Base-by-base conservation (phyloP, 495 filamentous ascomycete species). In the Cercophora samala region DNA sequence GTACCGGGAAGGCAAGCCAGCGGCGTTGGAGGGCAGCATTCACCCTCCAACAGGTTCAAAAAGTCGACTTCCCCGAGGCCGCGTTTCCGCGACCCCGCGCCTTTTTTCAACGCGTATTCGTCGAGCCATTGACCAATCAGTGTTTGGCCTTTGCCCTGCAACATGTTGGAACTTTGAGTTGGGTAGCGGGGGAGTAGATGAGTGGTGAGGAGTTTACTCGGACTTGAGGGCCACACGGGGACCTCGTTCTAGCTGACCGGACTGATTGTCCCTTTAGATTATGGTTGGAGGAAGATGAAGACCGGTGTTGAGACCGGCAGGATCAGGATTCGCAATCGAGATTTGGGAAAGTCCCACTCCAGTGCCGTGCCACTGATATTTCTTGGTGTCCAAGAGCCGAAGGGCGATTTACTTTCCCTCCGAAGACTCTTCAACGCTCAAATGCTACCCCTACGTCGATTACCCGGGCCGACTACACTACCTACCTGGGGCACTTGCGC, bases 71-170 rank as follows among this genome's bases (percentile, higher is more conserved):
- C 52, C 19, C 11, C n/a, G n/a, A 56, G 13, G n/a, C 53, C 22
- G n/a, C 22, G 53, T 56, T 13, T 23, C 18, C 53, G 53, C 22
- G 22, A 56, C 53, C 53, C 53, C 53, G 53, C 53, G 53, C 22
- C 53, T 15, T 23, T 56, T 23, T 11, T 21, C n/a, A 56, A 56
- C 53, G 53, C 53, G 53, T 56, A 56, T 56, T 56, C 53, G 53
- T 23, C 22, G 53, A 56, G 53, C 53, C 53, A 56, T 56, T 56
- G 53, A 18, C 53, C 53, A 56, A 56, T 56, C 53, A 56, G 8
- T 46, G 37, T 23, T 56, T 23, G 11, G n/a, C 6, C 3, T 56
- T 2, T 23, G 5, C 19, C n/a, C 53, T 56, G 19, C 19, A 56
- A 56, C 22, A 15, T 4, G n/a, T 23, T 5, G 53, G 53, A 56